phyloP scores from a whole-genome alignment of 495 filamentous ascomycete genomes.

The Annulohypoxylon moriforme region DNA sequence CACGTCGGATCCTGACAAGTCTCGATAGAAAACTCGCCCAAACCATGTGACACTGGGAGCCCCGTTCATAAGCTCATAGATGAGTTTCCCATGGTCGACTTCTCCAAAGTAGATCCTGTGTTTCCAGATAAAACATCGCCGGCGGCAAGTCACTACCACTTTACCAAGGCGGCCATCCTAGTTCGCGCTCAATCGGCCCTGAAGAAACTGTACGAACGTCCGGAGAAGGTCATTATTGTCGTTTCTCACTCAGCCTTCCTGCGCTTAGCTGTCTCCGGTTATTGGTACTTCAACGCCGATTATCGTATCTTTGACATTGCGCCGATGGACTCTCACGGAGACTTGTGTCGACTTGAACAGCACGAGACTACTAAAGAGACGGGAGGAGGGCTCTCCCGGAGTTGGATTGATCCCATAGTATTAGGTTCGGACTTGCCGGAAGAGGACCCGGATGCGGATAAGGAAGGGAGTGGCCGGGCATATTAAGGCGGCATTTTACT shows the following conservation, averaged over 20 bases:
- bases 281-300: slow-evolving; percentile 68
- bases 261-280: slow-evolving; percentile 57
- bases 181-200: slow-evolving; percentile 60
- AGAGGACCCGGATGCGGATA: slow-evolving; percentile 40
- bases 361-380: slow-evolving; percentile 53
- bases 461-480: slow-evolving; percentile 12
- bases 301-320: slow-evolving; percentile 71
- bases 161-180: slow-evolving; percentile 59
- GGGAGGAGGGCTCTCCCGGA: slow-evolving; percentile 50
- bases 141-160: slow-evolving; percentile 55
- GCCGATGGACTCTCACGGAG: slow-evolving; percentile 44
- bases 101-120: slow-evolving; percentile 62
- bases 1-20: slow-evolving; percentile 17
- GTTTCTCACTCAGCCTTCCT: slow-evolving; percentile 71
- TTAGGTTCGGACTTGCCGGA: slow-evolving; percentile 45
- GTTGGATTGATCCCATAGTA: slow-evolving; percentile 40
- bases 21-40: slow-evolving; percentile 63
- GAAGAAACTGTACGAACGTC: slow-evolving; percentile 60
- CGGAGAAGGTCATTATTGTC: slow-evolving; percentile 70
- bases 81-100: slow-evolving; percentile 66
- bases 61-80: slow-evolving; percentile 52
- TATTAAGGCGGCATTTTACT: slow-evolving; percentile 23
- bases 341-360: slow-evolving; percentile 53
- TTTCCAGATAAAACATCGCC: slow-evolving; percentile 67
- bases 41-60: slow-evolving; percentile 69